Base-by-base conservation (phyloP, 2,329 filamentous ascomycete species). In the Fusarium papillatum region DNA sequence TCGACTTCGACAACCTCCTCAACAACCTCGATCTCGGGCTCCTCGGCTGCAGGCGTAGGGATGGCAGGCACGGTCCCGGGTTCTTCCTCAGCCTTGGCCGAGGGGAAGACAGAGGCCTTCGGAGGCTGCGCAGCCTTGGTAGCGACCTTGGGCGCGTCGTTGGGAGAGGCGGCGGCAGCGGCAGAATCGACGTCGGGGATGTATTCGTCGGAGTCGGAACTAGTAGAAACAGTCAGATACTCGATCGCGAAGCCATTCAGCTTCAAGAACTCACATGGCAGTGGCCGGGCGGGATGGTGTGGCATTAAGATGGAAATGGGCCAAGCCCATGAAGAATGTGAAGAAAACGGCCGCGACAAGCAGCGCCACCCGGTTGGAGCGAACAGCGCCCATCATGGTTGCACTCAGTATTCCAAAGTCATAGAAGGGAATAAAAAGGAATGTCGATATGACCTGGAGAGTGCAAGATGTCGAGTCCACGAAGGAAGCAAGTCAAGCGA, bases 321-420 rank as follows among this genome's bases (percentile, higher is more conserved):
- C 67, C 62, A 70, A 26, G 48, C 62, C 67, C 67, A 72, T 66
- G 13, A 72, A 70, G 50, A 72, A 31, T 34, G 68, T 70, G 57
- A 72, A 70, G 63, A 72, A 70, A 17, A 59, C 70, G 24, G 70
- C 70, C 13, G 48, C 67, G 59, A 41, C 57, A 50, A 64, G 39
- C 19, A 72, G 62, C 31, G 63, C 70, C 38, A 53, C 39, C 36
- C 59, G 61, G 57, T 70, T 72, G 63, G 70, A 70, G 29, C 70
- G 70, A 57, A 72, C 57, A 38, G 29, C 57, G 50, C 57, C 41
- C 70, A 72, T 72, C 34, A 63, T 70, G 9, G 39, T 31, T 61
- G 39, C 53, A 19, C 36, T 61, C 26, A 34, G 36, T 16, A 22
- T 46, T 64, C 34, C 41, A 41, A 65, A 41, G 36, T 43, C 66